Base-by-base conservation (phyloP, 139 green algal genomes). In the Chlorella sp. region DNA sequence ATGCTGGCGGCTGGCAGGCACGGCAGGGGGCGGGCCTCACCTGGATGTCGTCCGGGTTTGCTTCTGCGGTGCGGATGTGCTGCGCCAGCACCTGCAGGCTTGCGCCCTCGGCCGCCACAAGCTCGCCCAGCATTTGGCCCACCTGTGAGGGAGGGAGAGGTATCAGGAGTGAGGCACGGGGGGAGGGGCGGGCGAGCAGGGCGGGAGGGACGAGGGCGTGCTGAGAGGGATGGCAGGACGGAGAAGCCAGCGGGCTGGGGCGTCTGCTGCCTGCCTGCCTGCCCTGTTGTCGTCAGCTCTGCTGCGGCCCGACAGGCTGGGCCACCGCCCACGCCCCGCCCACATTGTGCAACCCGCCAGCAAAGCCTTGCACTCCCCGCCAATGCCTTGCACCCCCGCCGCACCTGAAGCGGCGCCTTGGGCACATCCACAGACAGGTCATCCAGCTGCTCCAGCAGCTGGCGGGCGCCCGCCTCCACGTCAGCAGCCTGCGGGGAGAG, bases 361-460 rank as follows among this genome's bases (percentile, higher is more conserved):
- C 48, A 57, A 9, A 16, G 48, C 48, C 39, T 34, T 3, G 7
- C 71, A 18, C 18, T n/a, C n/a, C n/a, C 48, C 9, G 48, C 48
- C 48, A 57, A 9, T 57, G 48, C 48, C 39, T 34, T 3, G 7
- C 71, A 18, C 18, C n/a, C n/a, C n/a, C 30, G 18, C 32, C 24
- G 28, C 76, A 93, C 83, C 83, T 90, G 90, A n/a, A 75, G 22
- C 32, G 92, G 89, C 26, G 92, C 91, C 76, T 91, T 93, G 80
- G 89, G 89, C 32, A 92, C 90, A 78, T 94, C 91, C 48, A 95
- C 71, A 34, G 78, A 77, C 28, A 88, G 60, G 66, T 92, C 76
- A n/a, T 93, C 88, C 53, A 94, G 86, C 37, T 60, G 68, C 75
- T 92, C 79, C 48, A 94, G 64, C 69, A 91, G 53, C 53, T 34